Evolutionary conservation across 805 yeast genomes (phyloP), one percentile per base, ranked within the genome.

Genomic region (Zygoascus bituminiphila): DNA sequence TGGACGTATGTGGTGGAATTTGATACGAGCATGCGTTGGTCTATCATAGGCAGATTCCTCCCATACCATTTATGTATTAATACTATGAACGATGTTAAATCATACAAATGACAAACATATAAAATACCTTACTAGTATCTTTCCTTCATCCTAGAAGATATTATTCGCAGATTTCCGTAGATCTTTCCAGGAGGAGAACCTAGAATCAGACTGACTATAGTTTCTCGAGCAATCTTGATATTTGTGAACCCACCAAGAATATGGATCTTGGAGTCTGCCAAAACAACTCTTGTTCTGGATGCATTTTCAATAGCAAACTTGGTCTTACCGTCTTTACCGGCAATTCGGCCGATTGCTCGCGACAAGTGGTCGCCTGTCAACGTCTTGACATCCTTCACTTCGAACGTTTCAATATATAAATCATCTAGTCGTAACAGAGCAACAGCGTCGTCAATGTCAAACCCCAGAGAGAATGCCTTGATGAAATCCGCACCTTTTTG

Each of bases 181-280:
- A 93, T 96, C 69, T 93, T 93, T 56, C 98, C 97, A 36, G 98
- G 98, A 37, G 98, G 98, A 52, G 94, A 82, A 72, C 99, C 99
- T 60, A 93, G 77, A 70, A 93, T 93, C 63, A 93, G 76, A 55
- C 91, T 80, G 51, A 93, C 96, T 26, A 93, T 96, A 14, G 98
- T 82, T 69, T 88, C 96, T 70, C 98, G 79, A n/a, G 99, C 99
- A 83, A 93, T 89, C 71, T 95, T 80, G 59, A 93, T 93, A 67
- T 93, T 96, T 17, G 95, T 83, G 71, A 87, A 93, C 0, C 98
- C 98, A 44, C 99, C 99, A 47, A 93, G 73, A 54, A 93, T 93
- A 67, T 93, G 98, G 60, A 93, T 89, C 66, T 91, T 93, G 42
- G 94, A 79, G 68, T 93, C 99, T 0, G 99, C 99, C 57, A 93